Evolutionary conservation across 108 stramenopile species (phyloP), one percentile per base, ranked within the genome.

Genomic region (Cylindrotheca fusiformis): DNA sequence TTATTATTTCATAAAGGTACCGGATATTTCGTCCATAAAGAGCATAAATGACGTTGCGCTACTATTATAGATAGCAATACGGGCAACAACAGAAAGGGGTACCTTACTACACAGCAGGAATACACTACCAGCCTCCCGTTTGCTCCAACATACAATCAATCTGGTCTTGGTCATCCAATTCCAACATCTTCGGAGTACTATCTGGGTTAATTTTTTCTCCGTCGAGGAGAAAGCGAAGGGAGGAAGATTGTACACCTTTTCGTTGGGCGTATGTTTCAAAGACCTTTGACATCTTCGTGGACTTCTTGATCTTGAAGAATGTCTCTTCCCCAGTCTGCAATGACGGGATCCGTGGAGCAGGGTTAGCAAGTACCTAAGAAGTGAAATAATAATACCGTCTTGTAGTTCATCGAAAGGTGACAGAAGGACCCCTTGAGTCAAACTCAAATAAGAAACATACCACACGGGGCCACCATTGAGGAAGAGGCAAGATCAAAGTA

Each of bases 231-330:
- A 98, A 98, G 19, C 96, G 91, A 23, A 97, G 82, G 2, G 88
- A 81, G 3, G 28, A 33, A 0, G 67, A 58, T 22, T 86, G 78
- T 0, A 96, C 86, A 18, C 96, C 96, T 74, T 93, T 92, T n/a
- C 95, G 84, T 22, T 71, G 57, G 2, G 96, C 96, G 57, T 93
- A 97, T 0, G 91, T 86, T 32, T 85, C 74, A 65, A 97, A 93
- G 12, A 98, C 94, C 71, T 97, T 98, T 32, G 67, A 68, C 94
- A 98, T 95, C 76, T 94, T 96, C 55, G 97, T 97, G 0, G 86
- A 86, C 74, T 85, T 95, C 71, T 98, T 98, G 79, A 98, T 94
- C 78, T 97, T 98, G 86, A 97, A 98, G 62, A 85, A 92, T 0
- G 93, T 97, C 70, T 95, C 93, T 63, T 95, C 93, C 47, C 97